Conservation (phyloP, 495 filamentous ascomycete genomes). For the Margaritispora aquatica region DNA sequence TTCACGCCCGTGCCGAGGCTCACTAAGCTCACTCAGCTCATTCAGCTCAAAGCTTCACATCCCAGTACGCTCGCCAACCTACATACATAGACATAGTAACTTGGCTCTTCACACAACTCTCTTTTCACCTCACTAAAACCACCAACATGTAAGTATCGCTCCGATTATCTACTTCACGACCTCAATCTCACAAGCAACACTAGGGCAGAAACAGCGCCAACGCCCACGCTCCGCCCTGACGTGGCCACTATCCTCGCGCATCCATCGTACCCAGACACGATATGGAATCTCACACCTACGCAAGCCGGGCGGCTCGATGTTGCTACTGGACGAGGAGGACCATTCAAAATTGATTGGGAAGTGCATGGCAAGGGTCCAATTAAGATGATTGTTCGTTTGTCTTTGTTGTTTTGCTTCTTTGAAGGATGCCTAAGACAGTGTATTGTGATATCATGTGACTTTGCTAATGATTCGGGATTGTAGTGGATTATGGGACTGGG, state of each 20-base stretch:
- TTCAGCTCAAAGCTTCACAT: too few relatives aligned
- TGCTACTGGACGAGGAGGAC: constrained; percentile 58
- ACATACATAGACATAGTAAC: too few relatives aligned
- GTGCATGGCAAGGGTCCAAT: constrained; percentile 68
- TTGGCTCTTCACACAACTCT: too few relatives aligned
- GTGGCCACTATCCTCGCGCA: constrained; percentile 25
- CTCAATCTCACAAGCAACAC: neutral
- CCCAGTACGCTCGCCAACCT: too few relatives aligned
- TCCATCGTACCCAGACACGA: constrained; percentile 38
- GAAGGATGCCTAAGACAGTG: neutral
- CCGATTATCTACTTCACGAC: too few relatives aligned
- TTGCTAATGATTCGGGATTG: constrained; percentile 13
- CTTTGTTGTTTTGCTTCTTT: constrained; percentile 10
- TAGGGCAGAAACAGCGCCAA: neutral
- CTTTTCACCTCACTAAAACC: too few relatives aligned
- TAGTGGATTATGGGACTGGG: constrained; percentile 64
- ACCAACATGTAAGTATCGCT: too few relatives aligned
- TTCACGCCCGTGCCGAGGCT: too few relatives aligned
- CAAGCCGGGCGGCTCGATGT: constrained; percentile 52
- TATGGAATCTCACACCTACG: constrained; percentile 59
- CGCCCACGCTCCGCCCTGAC: constrained; percentile 1
- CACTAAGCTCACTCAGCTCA: too few relatives aligned
- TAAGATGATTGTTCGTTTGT: constrained; percentile 61
- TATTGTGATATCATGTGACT: constrained; percentile 14
- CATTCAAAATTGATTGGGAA: constrained; percentile 67